phyloP scores from a whole-genome alignment of 2,329 filamentous ascomycete genomes.

The Mollisiaceae sp. region DNA sequence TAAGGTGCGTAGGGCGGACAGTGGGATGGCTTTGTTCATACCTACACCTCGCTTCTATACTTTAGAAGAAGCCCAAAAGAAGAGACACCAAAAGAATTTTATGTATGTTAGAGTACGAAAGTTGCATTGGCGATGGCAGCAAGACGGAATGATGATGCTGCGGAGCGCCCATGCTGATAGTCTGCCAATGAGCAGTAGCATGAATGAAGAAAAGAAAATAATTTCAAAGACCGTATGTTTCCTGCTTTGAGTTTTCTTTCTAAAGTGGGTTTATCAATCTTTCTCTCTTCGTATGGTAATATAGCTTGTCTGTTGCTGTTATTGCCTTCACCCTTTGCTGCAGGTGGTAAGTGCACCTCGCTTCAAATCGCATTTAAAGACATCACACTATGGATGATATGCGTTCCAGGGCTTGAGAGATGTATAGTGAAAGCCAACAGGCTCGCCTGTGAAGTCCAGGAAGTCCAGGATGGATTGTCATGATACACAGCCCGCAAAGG shows the following conservation, averaged over 20 bases:
- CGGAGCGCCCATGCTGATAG: constrained; percentile 18
- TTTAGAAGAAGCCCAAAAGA: not conserved
- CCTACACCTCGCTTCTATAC: not conserved
- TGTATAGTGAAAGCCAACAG: no score
- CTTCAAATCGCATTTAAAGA: not conserved
- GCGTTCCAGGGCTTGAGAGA: no score
- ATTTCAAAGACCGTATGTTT: no score
- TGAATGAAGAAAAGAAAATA: constrained; percentile 21
- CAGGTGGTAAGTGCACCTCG: not conserved
- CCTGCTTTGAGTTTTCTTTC: not conserved
- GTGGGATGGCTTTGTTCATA: not conserved
- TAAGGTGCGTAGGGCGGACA: not conserved
- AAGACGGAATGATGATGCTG: constrained; percentile 6
- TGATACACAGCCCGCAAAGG: no score
- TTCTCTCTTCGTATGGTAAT: not conserved
- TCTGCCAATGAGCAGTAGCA: constrained; percentile 24
- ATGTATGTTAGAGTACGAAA: constrained; percentile 12
- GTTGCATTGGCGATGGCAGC: constrained; percentile 13
- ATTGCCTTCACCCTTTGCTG: not conserved
- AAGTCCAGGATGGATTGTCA: no score
- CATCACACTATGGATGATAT: no score
- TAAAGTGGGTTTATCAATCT: no score
- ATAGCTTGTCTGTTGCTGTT: not conserved
- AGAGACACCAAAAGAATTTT: not conserved
- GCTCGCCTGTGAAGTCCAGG: no score